Percentiles rank a stretch among this genome's conserved stretches.
phyloP scores from a whole-genome alignment of 345 rosid genomes.

The Pistacia atlantica region DNA sequence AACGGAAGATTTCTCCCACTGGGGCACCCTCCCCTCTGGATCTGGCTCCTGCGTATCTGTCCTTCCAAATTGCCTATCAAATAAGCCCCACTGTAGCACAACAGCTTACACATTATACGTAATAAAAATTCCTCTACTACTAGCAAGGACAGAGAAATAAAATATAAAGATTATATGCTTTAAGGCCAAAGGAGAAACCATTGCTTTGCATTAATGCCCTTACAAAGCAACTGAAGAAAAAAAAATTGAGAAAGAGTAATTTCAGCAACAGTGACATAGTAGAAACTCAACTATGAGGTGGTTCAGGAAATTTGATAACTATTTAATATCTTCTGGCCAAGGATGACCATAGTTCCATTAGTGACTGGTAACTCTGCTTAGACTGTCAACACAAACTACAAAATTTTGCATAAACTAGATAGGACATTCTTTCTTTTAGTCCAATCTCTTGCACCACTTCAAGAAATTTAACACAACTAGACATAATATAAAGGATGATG shows the following conservation, averaged over 20 bases:
- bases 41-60: conserved; percentile 69
- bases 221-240: neutral
- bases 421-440: no score
- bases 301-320: neutral
- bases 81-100: conserved; percentile 77
- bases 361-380: neutral
- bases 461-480: no score
- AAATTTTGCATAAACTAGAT: no score
- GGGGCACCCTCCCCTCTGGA: conserved; percentile 83
- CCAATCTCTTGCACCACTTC: no score
- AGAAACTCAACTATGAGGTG: neutral
- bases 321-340: neutral
- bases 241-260: neutral
- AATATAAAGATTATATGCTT: no score
- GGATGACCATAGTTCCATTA: neutral
- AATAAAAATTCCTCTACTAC: neutral
- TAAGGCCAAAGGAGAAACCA: neutral
- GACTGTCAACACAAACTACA: neutral
- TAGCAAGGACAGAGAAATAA: no score
- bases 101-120: conserved; percentile 6
- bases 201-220: neutral
- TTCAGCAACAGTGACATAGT: neutral
- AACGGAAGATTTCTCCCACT: conserved; percentile 76
- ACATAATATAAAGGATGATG: neutral
- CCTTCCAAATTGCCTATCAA: conserved; percentile 85